Evolutionary conservation across 208 protist species (phyloP), one percentile per base, ranked within the genome.

Genomic region (Blastocrithidia nonstop): DNA sequence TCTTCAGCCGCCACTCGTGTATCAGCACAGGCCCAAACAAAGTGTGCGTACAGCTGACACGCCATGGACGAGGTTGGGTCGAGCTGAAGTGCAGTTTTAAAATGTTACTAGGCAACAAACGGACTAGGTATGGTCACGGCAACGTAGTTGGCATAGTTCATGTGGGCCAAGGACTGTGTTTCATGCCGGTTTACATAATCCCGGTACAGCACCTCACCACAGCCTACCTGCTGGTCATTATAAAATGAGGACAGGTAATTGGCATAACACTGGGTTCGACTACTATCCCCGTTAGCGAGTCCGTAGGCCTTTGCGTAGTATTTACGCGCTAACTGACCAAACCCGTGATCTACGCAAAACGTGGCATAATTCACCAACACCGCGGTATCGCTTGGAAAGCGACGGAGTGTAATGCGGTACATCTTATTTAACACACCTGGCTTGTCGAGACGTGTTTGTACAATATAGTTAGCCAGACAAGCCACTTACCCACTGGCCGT

Each of bases 291-390:
- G 8, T 63, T 58, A 1, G 69, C 67, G 4, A 64, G 61, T n/a
- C 46, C 48, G 57, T 71, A 82, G 0, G 71, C 76, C 31, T 53
- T 54, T 1, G 78, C 62, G 45, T 77, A 80, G 55, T 80, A 76
- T 52, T 74, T 82, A 45, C 78, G 69, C 0, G 78, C 68, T 40
- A 88, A 57, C 2, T 32, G 35, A 36, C 64, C 50, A 46, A 54
- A 63, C 45, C 54, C 56, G 25, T 65, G 57, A 56, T 79, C 65
- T 35, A 57, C 60, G 62, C 78, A 88, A 36, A 88, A 68, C 13
- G 67, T 77, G 17, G 78, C 71, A 62, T 88, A 88, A 60, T 88
- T 88, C 17, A 81, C 63, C 13, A 82, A 56, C 15, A 88, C 57
- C 16, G 70, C 71, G 16, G 66, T 57, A 53, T 69, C 54, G 1